Conservation (phyloP, 345 rosid species). For the Turritis glabra region DNA sequence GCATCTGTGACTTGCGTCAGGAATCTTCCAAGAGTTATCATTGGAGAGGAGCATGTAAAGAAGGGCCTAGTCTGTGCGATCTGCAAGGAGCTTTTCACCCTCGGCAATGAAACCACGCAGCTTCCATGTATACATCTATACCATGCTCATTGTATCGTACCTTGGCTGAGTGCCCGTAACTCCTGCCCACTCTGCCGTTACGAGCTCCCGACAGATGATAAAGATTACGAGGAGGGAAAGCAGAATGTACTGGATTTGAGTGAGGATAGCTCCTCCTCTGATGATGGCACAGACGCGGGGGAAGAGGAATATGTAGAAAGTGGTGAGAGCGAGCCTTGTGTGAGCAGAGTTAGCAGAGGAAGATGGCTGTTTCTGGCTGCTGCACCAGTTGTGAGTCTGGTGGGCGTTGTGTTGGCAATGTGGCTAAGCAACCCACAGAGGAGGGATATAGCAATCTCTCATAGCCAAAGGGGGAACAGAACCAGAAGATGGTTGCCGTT, state of each 20-base stretch:
- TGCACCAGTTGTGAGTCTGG: slow-evolving; percentile 79
- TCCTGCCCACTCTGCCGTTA: slow-evolving; percentile 93
- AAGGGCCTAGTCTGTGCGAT: slow-evolving; percentile 69
- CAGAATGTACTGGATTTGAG: slow-evolving; percentile 40
- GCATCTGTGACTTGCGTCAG: slow-evolving; percentile 67
- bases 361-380: slow-evolving; percentile 81
- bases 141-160: slow-evolving; percentile 75
- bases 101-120: slow-evolving; percentile 61
- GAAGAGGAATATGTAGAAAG: slow-evolving; percentile 39
- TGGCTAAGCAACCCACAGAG: slow-evolving; percentile 68
- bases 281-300: slow-evolving; percentile 49
- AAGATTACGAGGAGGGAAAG: slow-evolving; percentile 76
- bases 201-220: slow-evolving; percentile 90
- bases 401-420: slow-evolving; percentile 67
- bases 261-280: slow-evolving; percentile 48
- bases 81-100: slow-evolving; percentile 71
- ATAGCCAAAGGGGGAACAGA: slow-evolving; percentile 52
- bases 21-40: slow-evolving; percentile 55
- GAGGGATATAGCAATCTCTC: slow-evolving; percentile 38
- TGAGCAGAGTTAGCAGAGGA: slow-evolving; percentile 48
- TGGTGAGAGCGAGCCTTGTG: slow-evolving; percentile 23
- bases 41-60: slow-evolving; percentile 51
- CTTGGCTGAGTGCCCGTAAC: slow-evolving; percentile 83
- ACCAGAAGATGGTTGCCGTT: slow-evolving; percentile 83
- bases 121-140: slow-evolving; percentile 91